phyloP scores from a whole-genome alignment of 78 protist species.

The Parvularia atlantis region DNA sequence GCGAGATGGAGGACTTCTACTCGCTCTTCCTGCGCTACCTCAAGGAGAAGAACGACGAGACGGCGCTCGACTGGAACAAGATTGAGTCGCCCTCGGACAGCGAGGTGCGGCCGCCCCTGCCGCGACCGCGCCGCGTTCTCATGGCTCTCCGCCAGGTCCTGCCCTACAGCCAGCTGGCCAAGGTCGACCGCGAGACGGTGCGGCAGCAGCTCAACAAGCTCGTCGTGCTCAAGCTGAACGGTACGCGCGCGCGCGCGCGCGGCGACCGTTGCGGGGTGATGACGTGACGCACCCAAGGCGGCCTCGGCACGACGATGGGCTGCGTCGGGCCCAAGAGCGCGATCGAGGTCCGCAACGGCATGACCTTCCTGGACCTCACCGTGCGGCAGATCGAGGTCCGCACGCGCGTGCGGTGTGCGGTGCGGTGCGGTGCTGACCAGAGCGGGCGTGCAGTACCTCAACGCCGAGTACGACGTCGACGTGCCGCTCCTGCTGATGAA shows the following conservation, averaged over 20 bases:
- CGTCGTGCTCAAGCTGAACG: conserved; percentile 88
- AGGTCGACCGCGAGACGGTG: not conserved
- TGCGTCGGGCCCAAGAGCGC: conserved; percentile 88
- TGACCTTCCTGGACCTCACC: conserved; percentile 85
- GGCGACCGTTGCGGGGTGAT: no score
- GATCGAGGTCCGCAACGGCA: conserved; percentile 62
- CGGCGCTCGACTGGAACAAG: conserved; percentile 27
- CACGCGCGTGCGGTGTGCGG: no score
- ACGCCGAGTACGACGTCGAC: conserved; percentile 35
- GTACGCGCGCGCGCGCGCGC: no score
- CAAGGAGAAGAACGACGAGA: no score
- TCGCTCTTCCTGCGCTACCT: no score
- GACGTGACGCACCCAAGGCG: no score
- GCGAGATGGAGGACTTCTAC: no score
- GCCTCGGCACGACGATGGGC: conserved; percentile 99
- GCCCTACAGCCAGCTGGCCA: conserved; percentile 5
- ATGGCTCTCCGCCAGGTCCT: not conserved
- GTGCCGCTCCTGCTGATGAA: conserved; percentile 94
- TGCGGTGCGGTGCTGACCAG: no score
- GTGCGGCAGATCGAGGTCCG: conserved; percentile 75
- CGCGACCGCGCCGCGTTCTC: not conserved
- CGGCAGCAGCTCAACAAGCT: conserved; percentile 37
- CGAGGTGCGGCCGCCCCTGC: not conserved
- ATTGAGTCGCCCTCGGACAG: conserved; percentile 24
- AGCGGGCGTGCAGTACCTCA: conserved; percentile 29